Conservation (phyloP, 2,329 filamentous ascomycete genomes). For the Sphaerulina musiva region DNA sequence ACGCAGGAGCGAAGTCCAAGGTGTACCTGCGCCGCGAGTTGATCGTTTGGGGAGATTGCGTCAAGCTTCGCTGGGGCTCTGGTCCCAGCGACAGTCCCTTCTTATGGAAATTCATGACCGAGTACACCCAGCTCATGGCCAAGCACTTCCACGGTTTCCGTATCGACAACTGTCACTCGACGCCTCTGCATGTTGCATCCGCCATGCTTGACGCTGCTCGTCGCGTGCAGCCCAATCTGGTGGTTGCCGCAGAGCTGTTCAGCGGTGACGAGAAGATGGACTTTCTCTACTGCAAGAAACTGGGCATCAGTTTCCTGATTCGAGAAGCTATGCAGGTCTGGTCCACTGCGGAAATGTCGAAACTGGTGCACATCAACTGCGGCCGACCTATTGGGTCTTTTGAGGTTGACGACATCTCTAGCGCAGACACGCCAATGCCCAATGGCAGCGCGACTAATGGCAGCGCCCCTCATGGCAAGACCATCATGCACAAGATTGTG, state of each 20-base stretch:
- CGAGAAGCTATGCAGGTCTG: conserved; percentile 98
- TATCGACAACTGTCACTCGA: conserved; percentile 97
- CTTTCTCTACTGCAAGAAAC: conserved; percentile 86
- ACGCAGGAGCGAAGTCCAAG: conserved; percentile 79
- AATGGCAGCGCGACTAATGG: conserved; percentile 31
- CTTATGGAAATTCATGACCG: conserved; percentile 92
- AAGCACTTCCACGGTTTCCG: conserved; percentile 93
- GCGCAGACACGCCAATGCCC: conserved; percentile 45
- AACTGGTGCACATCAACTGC: conserved; percentile 86
- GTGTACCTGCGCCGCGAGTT: conserved; percentile 96
- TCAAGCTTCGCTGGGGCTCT: conserved; percentile 86
- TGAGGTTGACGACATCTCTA: conserved; percentile 79
- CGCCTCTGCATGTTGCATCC: conserved; percentile 87
- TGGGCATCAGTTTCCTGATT: conserved; percentile 86
- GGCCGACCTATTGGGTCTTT: conserved; percentile 95
- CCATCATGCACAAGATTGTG: conserved; percentile 73
- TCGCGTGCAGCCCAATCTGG: conserved; percentile 75
- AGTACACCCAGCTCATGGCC: conserved; percentile 84
- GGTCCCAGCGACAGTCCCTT: conserved; percentile 79
- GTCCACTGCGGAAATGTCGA: conserved; percentile 87
- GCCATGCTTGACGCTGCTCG: conserved; percentile 93
- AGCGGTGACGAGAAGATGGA: conserved; percentile 94
- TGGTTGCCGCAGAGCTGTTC: conserved; percentile 91
- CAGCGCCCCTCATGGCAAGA: conserved; percentile 39
- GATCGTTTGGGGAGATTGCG: conserved; percentile 97